These are phyloP conservation scores for Taphrina confusa DNA, from an alignment of 1,139 yeast genomes.

Conservation along the genomic window DNA sequence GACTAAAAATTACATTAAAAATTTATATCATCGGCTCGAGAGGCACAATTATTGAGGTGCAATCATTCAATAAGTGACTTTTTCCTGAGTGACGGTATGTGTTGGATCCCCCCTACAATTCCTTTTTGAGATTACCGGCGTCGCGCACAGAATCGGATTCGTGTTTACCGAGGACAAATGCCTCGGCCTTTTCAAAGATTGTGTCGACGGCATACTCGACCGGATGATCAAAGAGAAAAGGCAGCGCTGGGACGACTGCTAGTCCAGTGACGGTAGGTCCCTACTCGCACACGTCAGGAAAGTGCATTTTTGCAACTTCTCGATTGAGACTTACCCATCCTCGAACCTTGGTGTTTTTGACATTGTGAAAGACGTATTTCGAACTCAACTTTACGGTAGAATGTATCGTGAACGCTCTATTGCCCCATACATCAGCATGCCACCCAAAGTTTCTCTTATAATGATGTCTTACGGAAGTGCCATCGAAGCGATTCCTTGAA, in stretches of 20 bases:
- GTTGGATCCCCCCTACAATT: too few relatives aligned
- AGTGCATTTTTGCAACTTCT: not conserved
- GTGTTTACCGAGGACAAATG: conserved; percentile 40
- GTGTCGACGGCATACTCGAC: conserved; percentile 70
- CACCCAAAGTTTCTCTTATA: not conserved
- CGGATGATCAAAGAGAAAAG: conserved; percentile 79
- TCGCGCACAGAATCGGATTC: conserved; percentile 36
- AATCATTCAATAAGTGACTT: too few relatives aligned
- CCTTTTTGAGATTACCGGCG: conserved; percentile 38
- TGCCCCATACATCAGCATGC: too few relatives aligned
- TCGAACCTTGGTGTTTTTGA: conserved; percentile 41
- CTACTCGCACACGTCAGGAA: conserved; percentile 53
- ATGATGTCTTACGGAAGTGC: conserved; percentile 50
- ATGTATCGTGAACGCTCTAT: conserved; percentile 82
- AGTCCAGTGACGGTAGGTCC: conserved; percentile 81
- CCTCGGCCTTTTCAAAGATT: conserved; percentile 62
- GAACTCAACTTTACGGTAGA: conserved; percentile 74
- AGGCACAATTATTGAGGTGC: too few relatives aligned
- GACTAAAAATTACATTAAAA: too few relatives aligned
- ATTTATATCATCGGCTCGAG: too few relatives aligned
- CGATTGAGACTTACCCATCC: conserved; percentile 19
- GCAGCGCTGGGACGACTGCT: conserved; percentile 74
- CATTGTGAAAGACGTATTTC: conserved; percentile 38
- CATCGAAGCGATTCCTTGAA: conserved; percentile 83
- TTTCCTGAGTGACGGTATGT: too few relatives aligned